phyloP scores from a whole-genome alignment of 352 stramenopile species.

The Phytophthora citrophthora region DNA sequence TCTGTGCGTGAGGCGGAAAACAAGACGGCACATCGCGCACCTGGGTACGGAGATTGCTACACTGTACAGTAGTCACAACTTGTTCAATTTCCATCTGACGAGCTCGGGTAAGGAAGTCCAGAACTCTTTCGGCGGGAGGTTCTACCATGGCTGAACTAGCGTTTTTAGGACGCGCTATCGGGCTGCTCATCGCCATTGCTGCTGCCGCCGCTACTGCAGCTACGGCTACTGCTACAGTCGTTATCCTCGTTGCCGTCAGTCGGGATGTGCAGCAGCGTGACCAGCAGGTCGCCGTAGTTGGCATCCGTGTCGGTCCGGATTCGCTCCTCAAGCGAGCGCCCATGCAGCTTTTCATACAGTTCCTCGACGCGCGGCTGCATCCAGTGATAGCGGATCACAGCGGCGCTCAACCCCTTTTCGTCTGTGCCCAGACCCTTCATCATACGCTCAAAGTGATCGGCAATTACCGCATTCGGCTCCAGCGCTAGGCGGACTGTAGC shows the following conservation, averaged over 20 bases:
- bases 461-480: slow-evolving; percentile 53
- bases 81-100: neutral
- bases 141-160: neutral
- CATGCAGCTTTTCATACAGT: slow-evolving; percentile 55
- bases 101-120: too few species aligned
- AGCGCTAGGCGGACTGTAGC: slow-evolving; percentile 58
- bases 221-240: neutral
- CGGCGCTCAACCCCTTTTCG: slow-evolving; percentile 59
- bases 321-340: slow-evolving; percentile 51
- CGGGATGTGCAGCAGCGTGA: slow-evolving; percentile 55
- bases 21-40: too few species aligned
- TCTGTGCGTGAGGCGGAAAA: too few species aligned
- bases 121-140: too few species aligned
- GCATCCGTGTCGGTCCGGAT: slow-evolving; percentile 63
- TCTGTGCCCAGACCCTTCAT: slow-evolving; percentile 69
- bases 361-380: slow-evolving; percentile 44
- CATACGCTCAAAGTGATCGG: slow-evolving; percentile 61
- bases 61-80: slow-evolving; percentile 14
- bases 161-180: slow-evolving; percentile 4
- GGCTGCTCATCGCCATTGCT: slow-evolving; percentile 8
- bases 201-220: neutral
- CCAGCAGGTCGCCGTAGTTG: slow-evolving; percentile 59
- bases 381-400: slow-evolving; percentile 63
- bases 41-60: neutral
- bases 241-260: slow-evolving; percentile 3